These are phyloP conservation scores for Magnaporthiopsis rhizophila DNA, from an alignment of 2,329 filamentous ascomycete species.

Conservation along the genomic window DNA sequence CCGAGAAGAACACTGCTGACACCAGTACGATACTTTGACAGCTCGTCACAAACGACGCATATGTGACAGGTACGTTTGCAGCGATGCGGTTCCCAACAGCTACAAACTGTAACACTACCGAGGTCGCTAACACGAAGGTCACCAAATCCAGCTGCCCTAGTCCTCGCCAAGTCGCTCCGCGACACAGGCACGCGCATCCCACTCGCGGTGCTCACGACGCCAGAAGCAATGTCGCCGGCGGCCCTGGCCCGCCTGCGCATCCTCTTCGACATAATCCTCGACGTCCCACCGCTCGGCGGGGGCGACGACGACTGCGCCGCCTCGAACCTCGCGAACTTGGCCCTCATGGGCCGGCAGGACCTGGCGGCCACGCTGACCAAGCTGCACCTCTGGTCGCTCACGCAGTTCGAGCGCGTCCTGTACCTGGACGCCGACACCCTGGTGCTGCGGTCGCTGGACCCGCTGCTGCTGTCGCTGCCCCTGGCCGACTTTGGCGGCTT, in stretches of 20 bases:
- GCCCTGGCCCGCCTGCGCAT: constrained; percentile 7
- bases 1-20: not conserved
- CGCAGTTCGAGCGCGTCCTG: constrained; percentile 57
- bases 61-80: constrained; percentile 11
- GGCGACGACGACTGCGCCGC: constrained; percentile 14
- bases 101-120: not conserved
- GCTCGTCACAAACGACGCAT: constrained; percentile 15
- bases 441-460: constrained; percentile 54
- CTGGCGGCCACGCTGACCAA: constrained; percentile 62
- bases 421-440: constrained; percentile 63
- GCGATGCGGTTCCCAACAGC: not conserved
- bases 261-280: constrained; percentile 11
- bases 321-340: constrained; percentile 39
- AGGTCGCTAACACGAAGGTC: not conserved
- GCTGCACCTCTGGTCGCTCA: constrained; percentile 60
- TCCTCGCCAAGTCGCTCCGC: constrained; percentile 13
- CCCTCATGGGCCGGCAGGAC: constrained; percentile 60
- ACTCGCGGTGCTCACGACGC: constrained; percentile 12
- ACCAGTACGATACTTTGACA: not conserved
- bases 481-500: constrained; percentile 6
- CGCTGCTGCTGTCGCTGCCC: constrained; percentile 42
- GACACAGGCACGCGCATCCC: constrained; percentile 11
- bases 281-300: constrained; percentile 10
- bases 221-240: constrained; percentile 9
- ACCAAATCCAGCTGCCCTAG: constrained; percentile 8